Conservation (phyloP, 345 rosid genomes). For the Gossypium mustelinum region DNA sequence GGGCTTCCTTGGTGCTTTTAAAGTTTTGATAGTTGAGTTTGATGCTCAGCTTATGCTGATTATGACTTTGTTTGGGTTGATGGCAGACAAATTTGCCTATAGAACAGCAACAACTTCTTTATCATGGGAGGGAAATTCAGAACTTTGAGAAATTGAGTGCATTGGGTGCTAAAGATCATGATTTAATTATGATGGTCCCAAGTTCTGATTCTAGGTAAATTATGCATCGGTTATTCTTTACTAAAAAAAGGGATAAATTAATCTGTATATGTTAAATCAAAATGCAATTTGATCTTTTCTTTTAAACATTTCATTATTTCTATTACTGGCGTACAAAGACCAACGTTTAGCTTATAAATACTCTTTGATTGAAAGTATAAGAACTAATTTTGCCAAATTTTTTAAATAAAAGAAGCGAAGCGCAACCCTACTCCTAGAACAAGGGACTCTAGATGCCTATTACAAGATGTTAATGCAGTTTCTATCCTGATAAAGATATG, state of each 20-base stretch:
- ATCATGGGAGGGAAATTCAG: constrained; percentile 75
- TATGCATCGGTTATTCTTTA: not conserved
- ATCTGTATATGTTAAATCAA: no score
- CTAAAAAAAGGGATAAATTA: no score
- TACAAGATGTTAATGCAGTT: not conserved
- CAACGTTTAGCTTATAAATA: no score
- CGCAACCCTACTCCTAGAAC: no score
- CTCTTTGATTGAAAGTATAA: no score
- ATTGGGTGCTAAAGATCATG: constrained; percentile 85
- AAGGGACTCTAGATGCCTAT: not conserved
- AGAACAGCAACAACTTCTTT: constrained; percentile 85
- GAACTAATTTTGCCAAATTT: no score
- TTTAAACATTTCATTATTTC: no score
- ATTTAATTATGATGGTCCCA: constrained; percentile 89
- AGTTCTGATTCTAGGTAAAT: constrained; percentile 47
- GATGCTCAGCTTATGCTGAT: not conserved
- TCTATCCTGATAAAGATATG: not conserved
- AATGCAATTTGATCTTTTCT: no score
- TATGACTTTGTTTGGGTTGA: constrained; percentile 13
- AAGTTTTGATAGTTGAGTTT: not conserved
- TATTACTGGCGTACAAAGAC: no score
- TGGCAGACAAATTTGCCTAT: constrained; percentile 77
- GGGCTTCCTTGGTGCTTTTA: no score
- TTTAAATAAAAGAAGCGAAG: no score
- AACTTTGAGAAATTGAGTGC: constrained; percentile 75